Conservation (phyloP, 2,329 filamentous ascomycete species). For the Grosmannia serpens region DNA sequence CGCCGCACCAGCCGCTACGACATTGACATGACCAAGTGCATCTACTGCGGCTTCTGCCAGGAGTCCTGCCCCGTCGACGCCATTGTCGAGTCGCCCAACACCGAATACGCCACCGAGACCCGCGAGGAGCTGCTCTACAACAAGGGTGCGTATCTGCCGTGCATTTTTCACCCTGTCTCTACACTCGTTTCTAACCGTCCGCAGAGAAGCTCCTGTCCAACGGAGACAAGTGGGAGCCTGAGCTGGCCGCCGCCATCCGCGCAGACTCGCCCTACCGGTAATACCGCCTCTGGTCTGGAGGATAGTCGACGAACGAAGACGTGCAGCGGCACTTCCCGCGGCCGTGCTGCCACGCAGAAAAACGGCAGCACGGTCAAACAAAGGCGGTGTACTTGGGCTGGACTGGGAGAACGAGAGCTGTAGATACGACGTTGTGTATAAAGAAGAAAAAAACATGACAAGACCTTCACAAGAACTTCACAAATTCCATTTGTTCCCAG, state of each 20-base stretch:
- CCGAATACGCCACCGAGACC: slow-evolving; percentile 52
- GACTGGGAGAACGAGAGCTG: background rate
- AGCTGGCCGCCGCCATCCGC: slow-evolving; percentile 81
- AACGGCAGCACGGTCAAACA: background rate
- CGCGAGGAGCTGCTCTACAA: slow-evolving; percentile 96
- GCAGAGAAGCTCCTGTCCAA: slow-evolving; percentile 75
- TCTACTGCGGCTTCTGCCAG: slow-evolving; percentile 99
- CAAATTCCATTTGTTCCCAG: background rate
- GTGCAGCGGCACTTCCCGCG: background rate
- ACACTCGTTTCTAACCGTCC: background rate
- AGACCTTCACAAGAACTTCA: no score
- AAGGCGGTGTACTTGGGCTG: background rate
- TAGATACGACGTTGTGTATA: background rate
- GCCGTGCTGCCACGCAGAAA: background rate
- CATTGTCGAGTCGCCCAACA: slow-evolving; percentile 55
- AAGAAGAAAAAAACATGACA: background rate
- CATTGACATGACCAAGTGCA: slow-evolving; percentile 99
- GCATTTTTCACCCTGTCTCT: background rate
- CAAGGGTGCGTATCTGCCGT: slow-evolving; percentile 46
- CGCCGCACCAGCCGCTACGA: slow-evolving; percentile 95
- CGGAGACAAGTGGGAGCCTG: slow-evolving; percentile 95
- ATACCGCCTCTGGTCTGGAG: slow-evolving; percentile 16
- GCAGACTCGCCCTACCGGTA: slow-evolving; percentile 90
- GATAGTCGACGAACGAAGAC: no score
- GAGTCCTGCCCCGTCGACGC: slow-evolving; percentile 98